phyloP scores from a whole-genome alignment of 129 eudicot genomes.

The Kitagawia praeruptora region DNA sequence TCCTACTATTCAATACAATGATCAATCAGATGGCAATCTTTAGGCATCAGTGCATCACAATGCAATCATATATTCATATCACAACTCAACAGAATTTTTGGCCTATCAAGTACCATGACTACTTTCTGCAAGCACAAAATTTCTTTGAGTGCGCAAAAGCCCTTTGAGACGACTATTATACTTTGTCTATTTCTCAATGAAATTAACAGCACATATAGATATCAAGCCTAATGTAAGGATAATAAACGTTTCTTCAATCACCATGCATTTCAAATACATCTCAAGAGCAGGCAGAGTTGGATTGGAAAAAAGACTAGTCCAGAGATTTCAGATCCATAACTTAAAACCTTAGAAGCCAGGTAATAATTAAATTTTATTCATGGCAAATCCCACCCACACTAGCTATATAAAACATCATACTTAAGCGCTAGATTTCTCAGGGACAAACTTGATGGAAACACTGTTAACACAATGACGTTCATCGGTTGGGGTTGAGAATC shows the following conservation, averaged over 20 bases:
- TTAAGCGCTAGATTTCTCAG: conserved; percentile 28
- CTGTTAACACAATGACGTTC: conserved; percentile 96
- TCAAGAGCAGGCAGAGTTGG: no score
- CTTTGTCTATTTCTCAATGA: no score
- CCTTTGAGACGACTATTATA: no score
- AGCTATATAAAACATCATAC: conserved; percentile 8
- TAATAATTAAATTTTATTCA: background rate
- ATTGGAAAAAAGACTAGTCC: background rate
- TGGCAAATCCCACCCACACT: background rate
- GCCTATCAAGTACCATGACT: background rate
- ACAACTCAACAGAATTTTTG: background rate
- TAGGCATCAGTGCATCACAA: no score
- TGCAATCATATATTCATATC: background rate
- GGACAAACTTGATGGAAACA: conserved; percentile 66
- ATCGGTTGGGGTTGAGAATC: conserved; percentile 64
- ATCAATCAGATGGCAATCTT: no score
- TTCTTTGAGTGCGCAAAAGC: no score
- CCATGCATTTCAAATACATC: no score
- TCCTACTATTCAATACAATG: no score
- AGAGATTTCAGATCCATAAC: background rate
- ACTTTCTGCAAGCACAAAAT: background rate
- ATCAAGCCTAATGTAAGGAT: no score
- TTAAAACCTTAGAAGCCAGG: background rate
- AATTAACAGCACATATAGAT: no score
- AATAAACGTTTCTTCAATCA: no score